These are phyloP conservation scores for Rhododendron kiyosumense DNA, from an alignment of 148 eudicot species.

Conservation along the genomic window DNA sequence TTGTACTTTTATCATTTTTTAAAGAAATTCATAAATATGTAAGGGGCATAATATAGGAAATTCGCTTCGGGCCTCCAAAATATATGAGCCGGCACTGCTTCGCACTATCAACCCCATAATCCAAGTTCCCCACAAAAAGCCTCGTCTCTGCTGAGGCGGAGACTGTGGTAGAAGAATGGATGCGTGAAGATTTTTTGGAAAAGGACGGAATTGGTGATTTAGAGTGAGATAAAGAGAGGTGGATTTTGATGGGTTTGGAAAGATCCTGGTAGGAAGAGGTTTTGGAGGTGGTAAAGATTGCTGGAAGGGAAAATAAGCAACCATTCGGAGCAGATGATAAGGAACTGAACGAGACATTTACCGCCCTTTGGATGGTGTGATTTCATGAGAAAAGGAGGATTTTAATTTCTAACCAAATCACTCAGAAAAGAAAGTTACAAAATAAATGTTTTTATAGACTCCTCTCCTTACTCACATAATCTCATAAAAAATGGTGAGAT, in stretches of 20 bases:
- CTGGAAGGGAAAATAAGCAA: background rate
- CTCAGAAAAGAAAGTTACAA: too few species aligned
- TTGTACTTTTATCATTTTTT: too few species aligned
- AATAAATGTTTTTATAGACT: too few species aligned
- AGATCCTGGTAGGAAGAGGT: background rate
- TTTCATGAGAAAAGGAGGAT: too few species aligned
- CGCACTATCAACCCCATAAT: constrained; percentile 33
- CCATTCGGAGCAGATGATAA: background rate
- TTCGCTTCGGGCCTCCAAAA: too few species aligned
- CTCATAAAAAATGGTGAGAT: too few species aligned
- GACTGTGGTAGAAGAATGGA: background rate
- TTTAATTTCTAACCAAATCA: too few species aligned
- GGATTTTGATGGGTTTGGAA: background rate
- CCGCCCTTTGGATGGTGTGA: too few species aligned
- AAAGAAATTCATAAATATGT: too few species aligned
- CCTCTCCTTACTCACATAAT: too few species aligned
- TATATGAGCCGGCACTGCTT: too few species aligned
- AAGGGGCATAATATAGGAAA: too few species aligned
- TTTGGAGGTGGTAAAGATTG: background rate
- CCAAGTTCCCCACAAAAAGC: constrained; percentile 35
- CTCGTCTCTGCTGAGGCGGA: constrained; percentile 13
- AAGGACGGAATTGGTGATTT: background rate
- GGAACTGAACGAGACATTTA: background rate
- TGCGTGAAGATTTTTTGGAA: background rate
- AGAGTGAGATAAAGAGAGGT: background rate